Base-by-base conservation (phyloP, 805 yeast genomes). In the Candida sithepensis region DNA sequence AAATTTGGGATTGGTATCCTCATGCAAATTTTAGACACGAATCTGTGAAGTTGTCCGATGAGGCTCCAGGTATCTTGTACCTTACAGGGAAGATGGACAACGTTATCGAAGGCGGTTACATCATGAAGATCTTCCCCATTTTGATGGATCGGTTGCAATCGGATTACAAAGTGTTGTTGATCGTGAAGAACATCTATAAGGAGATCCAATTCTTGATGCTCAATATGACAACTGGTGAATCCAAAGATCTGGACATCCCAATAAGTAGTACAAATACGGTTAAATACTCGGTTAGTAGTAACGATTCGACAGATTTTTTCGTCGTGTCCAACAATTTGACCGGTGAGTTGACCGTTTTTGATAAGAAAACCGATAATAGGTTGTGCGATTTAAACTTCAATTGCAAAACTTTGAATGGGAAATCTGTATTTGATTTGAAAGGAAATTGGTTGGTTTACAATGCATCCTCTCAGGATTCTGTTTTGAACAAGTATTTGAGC, bases 371-470 rank as follows among this genome's bases (percentile, higher is more conserved):
- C 4, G 26, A 32, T 1, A 2, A 21, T 8, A 8, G 39, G 22
- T 9, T 26, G n/a, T 22, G 38, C 6, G 13, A 20, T 9, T 13
- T 33, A 5, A 16, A n/a, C 3, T 43, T 49, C 16, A 34, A 39
- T n/a, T 42, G 60, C n/a, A 57, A 56, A 44, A 43, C 56, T 23
- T 26, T 54, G 18, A 73, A 71, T 43, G 66, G 63, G 12, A 46
- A 52, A 26, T 76, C 82, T 1, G 71, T 79, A 1, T 73, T 72
- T 53, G 84, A 78, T 54, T 40, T 79, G 2, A 68, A 69, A 33
- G 81, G 76, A 8, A 64, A 71, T 39, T 77, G 81, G 79, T 56
- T 80, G 19, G 75, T 71, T 6, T 76, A 71, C 52, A 67, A 71
- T 12, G 78, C 81, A 0, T 62, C 73, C 4, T 61, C 67, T 19